Percentiles rank a stretch among this genome's conserved stretches.
phyloP scores from a whole-genome alignment of 805 yeast species.

The Nakazawaea peltata region DNA sequence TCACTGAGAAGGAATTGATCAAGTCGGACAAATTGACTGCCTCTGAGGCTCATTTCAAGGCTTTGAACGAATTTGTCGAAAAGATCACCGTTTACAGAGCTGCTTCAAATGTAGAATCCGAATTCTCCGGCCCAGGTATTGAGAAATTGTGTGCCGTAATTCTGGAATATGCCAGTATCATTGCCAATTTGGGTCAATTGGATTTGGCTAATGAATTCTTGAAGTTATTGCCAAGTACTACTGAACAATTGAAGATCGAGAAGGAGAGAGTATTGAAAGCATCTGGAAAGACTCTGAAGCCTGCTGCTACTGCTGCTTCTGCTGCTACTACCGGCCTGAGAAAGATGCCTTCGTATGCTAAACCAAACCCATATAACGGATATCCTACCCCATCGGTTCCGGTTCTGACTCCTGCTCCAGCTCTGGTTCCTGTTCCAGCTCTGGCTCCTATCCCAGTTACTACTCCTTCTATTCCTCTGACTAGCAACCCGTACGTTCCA shows the following conservation, averaged over 20 bases:
- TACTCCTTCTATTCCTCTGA: no score
- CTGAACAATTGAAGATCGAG: conserved; percentile 62
- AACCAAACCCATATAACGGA: not conserved
- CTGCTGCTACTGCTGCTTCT: conserved; percentile 8
- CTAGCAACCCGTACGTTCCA: not conserved
- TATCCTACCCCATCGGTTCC: conserved; percentile 1
- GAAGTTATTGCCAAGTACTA: conserved; percentile 61
- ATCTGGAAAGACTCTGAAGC: conserved; percentile 24
- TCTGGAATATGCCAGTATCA: conserved; percentile 73
- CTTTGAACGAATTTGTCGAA: conserved; percentile 75
- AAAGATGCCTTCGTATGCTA: not conserved
- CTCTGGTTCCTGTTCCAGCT: not conserved
- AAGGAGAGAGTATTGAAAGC: conserved; percentile 76
- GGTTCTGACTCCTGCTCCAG: conserved; percentile 11
- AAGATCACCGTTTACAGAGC: conserved; percentile 72
- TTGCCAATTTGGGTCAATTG: conserved; percentile 77
- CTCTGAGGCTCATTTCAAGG: conserved; percentile 76
- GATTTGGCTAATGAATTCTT: conserved; percentile 72
- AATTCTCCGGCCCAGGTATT: conserved; percentile 33
- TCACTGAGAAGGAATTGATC: conserved; percentile 33
- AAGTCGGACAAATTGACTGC: conserved; percentile 44
- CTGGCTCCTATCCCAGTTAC: not conserved
- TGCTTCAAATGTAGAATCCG: conserved; percentile 27
- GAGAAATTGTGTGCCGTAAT: conserved; percentile 51
- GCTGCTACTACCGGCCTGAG: not conserved